Evolutionary conservation across 129 eudicot genomes (phyloP), one percentile per base, ranked within the genome.

Genomic region (Chrysanthemum lavandulifolium): DNA sequence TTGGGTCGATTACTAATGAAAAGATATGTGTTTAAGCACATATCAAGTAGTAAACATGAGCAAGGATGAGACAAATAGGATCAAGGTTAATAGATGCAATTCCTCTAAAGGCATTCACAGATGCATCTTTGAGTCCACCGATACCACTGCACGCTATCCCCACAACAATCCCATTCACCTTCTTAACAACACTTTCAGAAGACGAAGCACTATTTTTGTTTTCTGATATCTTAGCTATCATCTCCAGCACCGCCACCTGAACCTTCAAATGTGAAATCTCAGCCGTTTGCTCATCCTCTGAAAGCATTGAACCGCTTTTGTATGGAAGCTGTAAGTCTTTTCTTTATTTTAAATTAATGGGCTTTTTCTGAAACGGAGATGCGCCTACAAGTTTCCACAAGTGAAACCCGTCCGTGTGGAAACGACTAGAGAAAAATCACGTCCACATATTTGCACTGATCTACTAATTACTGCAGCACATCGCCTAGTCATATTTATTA

Each of bases 351-450:
- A 78, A 63, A 65, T 13, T 18, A 31, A 69, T 68, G 29, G 88
- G 79, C 78, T 77, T 86, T 68, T 72, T 85, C 50, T 79, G 79
- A 61, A 89, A 92, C 0, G 95, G 98, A 19, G 95, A 85, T 9
- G 86, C 67, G 76, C 79, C 87, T 40, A 89, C 84, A 52, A 87
- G 86, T 69, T 80, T 86, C 95, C 96, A 92, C 74, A 92, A 73
- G 81, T 89, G 96, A 50, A 75, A 31, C 5, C 95, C 98, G 68
- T 92, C 98, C 0, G 81, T 60, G 10, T 83, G 74, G 72, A 92
- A 92, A 57, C 96, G 92, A 1, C 98, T 91, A 25, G 98, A 77
- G 67, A 92, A 89, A 87, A 91, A 92, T 92, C 94, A 13, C 98
- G 96, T 9, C 96, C 98, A 11, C 96, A 83, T 45, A 84, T 81